phyloP scores from a whole-genome alignment of 306 rosid genomes.

The Hippophae gyantsensis region DNA sequence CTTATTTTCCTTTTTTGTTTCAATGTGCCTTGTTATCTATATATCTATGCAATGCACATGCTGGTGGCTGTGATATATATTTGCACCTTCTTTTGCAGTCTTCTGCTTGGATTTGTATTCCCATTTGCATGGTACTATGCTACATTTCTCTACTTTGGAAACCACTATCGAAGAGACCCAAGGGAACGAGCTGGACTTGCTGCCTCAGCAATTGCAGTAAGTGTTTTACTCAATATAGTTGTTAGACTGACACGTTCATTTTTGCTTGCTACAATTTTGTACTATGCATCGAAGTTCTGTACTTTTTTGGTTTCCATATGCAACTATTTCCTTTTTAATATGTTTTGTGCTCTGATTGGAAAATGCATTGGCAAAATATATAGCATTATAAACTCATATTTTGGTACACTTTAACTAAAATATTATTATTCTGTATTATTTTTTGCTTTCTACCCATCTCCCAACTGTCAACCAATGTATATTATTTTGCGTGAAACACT shows the following conservation, averaged over 20 bases:
- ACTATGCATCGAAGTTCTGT: too few species aligned
- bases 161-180: slow-evolving; percentile 70
- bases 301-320: not conserved
- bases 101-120: slow-evolving; percentile 67
- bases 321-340: not conserved
- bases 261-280: not conserved
- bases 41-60: too few species aligned
- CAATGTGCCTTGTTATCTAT: not conserved
- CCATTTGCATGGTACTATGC: slow-evolving; percentile 84
- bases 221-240: not conserved
- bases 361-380: not conserved
- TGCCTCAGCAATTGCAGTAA: slow-evolving; percentile 97
- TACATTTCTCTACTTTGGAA: slow-evolving; percentile 73
- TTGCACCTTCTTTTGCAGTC: slow-evolving; percentile 37
- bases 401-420: not conserved
- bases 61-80: slow-evolving; percentile 5
- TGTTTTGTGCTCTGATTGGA: not conserved
- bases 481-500: too few species aligned
- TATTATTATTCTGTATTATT: not conserved
- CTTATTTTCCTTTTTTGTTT: not conserved
- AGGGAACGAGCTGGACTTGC: slow-evolving; percentile 90
- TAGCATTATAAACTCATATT: not conserved
- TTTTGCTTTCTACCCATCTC: not conserved
- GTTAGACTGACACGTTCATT: not conserved
- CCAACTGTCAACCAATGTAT: too few species aligned